phyloP scores from a whole-genome alignment of 441 rosid genomes.

The Erodium trifolium region DNA sequence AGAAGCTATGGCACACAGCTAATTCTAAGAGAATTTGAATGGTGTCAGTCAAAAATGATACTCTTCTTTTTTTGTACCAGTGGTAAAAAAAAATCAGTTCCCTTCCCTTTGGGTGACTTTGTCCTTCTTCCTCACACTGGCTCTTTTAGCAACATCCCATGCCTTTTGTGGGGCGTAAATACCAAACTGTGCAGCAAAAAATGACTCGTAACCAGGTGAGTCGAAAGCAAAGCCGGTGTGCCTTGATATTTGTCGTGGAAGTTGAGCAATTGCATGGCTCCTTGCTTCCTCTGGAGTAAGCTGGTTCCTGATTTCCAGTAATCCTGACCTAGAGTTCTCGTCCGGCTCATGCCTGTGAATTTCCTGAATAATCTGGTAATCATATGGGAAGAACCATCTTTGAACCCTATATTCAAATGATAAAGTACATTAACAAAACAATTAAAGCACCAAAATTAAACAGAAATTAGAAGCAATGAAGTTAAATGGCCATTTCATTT shows the following conservation, averaged over 20 bases:
- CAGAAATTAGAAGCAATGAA: neutral
- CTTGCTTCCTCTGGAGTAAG: conserved; percentile 75
- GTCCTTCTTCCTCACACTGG: conserved; percentile 51
- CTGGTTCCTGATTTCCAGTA: conserved; percentile 44
- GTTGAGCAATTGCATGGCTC: conserved; percentile 71
- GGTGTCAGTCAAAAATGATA: neutral
- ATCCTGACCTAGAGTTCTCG: conserved; percentile 39
- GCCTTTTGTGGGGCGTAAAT: conserved; percentile 80
- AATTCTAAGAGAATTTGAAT: conserved; percentile 27
- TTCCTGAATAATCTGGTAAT: conserved; percentile 94
- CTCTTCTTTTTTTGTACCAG: neutral
- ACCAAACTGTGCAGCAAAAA: conserved; percentile 90
- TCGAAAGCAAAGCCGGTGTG: conserved; percentile 96
- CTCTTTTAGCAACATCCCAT: conserved; percentile 97
- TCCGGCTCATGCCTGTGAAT: conserved; percentile 66
- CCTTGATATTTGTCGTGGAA: conserved; percentile 79
- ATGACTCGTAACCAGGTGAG: conserved; percentile 94
- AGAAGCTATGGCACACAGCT: conserved; percentile 20
- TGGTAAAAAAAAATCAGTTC: conserved; percentile 4
- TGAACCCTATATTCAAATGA: conserved; percentile 44
- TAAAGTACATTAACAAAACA: neutral
- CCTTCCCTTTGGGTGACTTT: conserved; percentile 38
- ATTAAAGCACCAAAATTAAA: no score
- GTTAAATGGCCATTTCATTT: no score
- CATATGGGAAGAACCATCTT: conserved; percentile 89